Base-by-base conservation (phyloP, 2,329 filamentous ascomycete species). In the Plenodomus biglobosus region DNA sequence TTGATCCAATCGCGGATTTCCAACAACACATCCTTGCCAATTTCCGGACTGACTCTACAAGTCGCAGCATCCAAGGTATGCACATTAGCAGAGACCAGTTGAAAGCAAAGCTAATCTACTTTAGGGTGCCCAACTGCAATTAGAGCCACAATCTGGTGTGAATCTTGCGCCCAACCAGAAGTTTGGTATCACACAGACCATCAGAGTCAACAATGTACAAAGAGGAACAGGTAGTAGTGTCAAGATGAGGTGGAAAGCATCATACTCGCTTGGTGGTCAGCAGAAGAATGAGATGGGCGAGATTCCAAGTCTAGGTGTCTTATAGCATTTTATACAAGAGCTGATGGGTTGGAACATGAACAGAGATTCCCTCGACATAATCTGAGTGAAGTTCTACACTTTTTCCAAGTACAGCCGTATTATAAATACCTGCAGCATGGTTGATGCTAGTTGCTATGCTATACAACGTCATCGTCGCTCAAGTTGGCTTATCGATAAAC, bases 51-150 rank as follows among this genome's bases (percentile, higher is more conserved):
- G 22, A 91, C 92, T 49, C 95, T 96, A 65, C 90, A 96, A 71
- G 80, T 95, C 34, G 94, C 94, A 2, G 92, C 96, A 22, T 94
- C 92, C 50, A 97, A 92, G 83, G 92, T 95, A 58, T 48, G 55
- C 24, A 22, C 8, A 5, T 21, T 4, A 27, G 27, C 5, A 50
- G 15, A 42, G 24, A 24, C 10, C 18, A n/a, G 15, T n/a, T 17
- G 15, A 16, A 3, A 16, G 34, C n/a, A 1, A 20, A 20, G n/a
- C 53, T 64, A 48, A 65, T 47, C 17, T 19, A 18, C 11, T 32
- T 6, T 61, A 95, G 90, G 87, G 86, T 52, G 94, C 87, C 68
- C 85, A 87, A 52, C 80, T 96, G 18, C 82, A 88, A 64, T 82
- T 97, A 20, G 85, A 90, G 60, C 92, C 91, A 1, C 94, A 97